Evolutionary conservation across 306 rosid genomes (phyloP).

Genomic region (Citrullus mucosospermus): DNA sequence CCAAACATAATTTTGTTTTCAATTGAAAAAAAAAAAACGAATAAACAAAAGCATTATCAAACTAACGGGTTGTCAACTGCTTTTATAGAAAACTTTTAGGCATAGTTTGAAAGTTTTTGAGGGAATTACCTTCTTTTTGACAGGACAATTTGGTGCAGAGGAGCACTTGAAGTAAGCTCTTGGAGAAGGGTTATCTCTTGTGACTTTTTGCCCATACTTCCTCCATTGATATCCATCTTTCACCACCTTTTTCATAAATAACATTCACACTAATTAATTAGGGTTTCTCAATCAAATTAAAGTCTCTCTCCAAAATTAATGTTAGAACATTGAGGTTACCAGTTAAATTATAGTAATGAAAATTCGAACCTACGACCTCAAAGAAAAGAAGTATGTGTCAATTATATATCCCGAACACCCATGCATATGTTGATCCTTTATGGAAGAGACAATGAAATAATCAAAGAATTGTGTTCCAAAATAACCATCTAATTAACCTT

Average conservation of each 20-base stretch:
- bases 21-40: neutral
- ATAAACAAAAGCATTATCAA: neutral
- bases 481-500: too few species aligned
- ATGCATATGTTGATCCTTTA: too few species aligned
- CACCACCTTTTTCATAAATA: constrained; percentile 31
- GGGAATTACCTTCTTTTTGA: constrained; percentile 63
- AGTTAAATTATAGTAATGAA: too few species aligned
- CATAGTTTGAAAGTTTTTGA: neutral
- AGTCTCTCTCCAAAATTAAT: neutral
- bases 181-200: constrained; percentile 89
- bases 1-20: neutral
- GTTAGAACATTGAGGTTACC: too few species aligned
- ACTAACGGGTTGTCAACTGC: neutral
- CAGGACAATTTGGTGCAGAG: constrained; percentile 66
- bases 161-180: constrained; percentile 91
- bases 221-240: constrained; percentile 95
- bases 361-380: neutral
- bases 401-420: too few species aligned
- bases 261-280: neutral
- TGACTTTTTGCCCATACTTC: constrained; percentile 91
- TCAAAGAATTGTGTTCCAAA: too few species aligned
- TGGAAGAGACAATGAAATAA: too few species aligned
- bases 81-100: too few species aligned
- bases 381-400: neutral
- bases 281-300: neutral